phyloP scores from a whole-genome alignment of 208 protist genomes.

The Trypanosomatidae sp. region DNA sequence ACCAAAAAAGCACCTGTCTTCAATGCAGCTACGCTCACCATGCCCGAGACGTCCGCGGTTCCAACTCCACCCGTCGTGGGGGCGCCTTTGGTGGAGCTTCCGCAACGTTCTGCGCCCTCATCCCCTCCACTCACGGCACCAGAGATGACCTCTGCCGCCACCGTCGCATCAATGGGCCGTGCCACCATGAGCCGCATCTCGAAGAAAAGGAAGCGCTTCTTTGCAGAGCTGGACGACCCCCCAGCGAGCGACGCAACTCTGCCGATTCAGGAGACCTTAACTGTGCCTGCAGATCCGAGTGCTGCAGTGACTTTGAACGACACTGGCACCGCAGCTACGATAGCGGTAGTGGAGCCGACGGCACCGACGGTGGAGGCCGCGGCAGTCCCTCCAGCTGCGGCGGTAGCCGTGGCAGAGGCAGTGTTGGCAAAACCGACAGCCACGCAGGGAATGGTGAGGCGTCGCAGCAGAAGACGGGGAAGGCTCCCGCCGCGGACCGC shows the following conservation, averaged over 20 bases:
- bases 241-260: neutral
- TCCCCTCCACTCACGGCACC: neutral
- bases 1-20: neutral
- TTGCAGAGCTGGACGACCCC: neutral
- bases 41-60: neutral
- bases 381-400: neutral
- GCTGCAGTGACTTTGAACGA: neutral
- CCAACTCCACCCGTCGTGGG: neutral
- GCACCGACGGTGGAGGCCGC: neutral
- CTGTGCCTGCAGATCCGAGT: neutral
- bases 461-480: neutral
- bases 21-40: neutral
- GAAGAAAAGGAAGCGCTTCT: constrained; percentile 2
- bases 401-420: neutral
- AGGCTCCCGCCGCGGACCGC: neutral
- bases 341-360: neutral
- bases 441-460: neutral
- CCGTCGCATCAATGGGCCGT: neutral
- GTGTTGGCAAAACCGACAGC: neutral
- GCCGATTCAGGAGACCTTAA: neutral
- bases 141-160: neutral
- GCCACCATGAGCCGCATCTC: neutral
- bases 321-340: neutral
- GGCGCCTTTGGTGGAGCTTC: neutral
- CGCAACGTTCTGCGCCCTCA: neutral